phyloP scores from a whole-genome alignment of 2,329 filamentous ascomycete genomes.

The Colletotrichum viniferum region DNA sequence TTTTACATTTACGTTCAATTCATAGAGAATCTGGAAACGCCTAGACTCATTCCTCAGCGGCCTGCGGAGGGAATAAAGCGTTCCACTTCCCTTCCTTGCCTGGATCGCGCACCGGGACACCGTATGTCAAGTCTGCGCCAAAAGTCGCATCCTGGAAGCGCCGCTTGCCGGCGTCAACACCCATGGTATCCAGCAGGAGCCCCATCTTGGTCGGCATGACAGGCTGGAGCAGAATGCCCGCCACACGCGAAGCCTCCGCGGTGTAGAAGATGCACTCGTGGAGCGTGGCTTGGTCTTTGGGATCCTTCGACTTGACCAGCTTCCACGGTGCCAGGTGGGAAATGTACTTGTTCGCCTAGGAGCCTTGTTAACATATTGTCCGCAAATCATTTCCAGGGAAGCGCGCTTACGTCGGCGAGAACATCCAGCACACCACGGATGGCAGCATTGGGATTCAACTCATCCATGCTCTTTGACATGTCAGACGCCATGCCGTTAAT shows the following conservation, averaged over 20 bases:
- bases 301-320: slow-evolving; percentile 43
- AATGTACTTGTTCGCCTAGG: slow-evolving; percentile 53
- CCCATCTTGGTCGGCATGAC: slow-evolving; percentile 83
- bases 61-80: slow-evolving; percentile 9
- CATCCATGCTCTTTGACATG: slow-evolving; percentile 62
- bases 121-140: slow-evolving; percentile 74
- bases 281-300: slow-evolving; percentile 43
- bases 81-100: slow-evolving; percentile 1
- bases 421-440: slow-evolving; percentile 67
- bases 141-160: slow-evolving; percentile 65
- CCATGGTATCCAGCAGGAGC: slow-evolving; percentile 76
- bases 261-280: slow-evolving; percentile 70
- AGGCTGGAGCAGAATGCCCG: slow-evolving; percentile 85
- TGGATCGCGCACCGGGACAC: slow-evolving; percentile 33
- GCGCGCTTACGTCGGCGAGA: slow-evolving; percentile 57
- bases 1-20: not conserved
- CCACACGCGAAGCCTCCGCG: slow-evolving; percentile 78
- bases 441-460: slow-evolving; percentile 67
- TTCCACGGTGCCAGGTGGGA: slow-evolving; percentile 72
- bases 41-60: not conserved
- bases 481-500: slow-evolving; percentile 23
- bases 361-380: slow-evolving; percentile 15
- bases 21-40: not conserved
- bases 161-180: slow-evolving; percentile 68
- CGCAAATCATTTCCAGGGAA: not conserved